These are phyloP conservation scores for Cryptococcus neoformans DNA, from an alignment of 1,284 basidiomycete species.

Conservation along the genomic window DNA sequence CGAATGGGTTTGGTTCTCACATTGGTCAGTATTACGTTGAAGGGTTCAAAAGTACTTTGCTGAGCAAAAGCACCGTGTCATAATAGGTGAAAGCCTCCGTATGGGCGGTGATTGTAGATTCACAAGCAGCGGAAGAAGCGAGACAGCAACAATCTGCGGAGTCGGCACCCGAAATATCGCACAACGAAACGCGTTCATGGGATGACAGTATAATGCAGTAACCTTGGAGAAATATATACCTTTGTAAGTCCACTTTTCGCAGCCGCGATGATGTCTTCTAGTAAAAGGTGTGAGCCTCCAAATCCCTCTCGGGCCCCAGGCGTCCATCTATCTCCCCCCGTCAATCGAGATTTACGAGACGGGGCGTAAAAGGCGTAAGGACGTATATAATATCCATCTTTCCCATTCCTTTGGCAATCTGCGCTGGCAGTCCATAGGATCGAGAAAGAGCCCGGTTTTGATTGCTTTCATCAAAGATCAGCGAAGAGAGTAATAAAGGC, in stretches of 20 bases:
- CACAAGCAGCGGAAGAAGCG: constrained; percentile 57
- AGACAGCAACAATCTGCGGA: constrained; percentile 3
- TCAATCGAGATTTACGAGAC: constrained; percentile 6
- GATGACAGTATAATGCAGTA: constrained; percentile 10
- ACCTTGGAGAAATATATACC: too few species aligned
- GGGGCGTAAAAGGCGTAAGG: constrained; percentile 25
- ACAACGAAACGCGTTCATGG: constrained; percentile 7
- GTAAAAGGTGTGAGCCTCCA: constrained; percentile 37
- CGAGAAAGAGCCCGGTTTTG: constrained; percentile 15
- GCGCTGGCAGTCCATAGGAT: background rate
- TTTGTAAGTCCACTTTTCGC: background rate
- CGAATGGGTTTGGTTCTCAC: constrained; percentile 95
- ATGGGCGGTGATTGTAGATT: constrained; percentile 89
- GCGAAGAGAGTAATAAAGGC: constrained; percentile 21
- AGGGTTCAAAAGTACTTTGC: background rate
- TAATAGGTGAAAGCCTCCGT: constrained; percentile 87
- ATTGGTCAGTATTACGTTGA: constrained; percentile 56
- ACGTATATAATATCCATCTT: constrained; percentile 18
- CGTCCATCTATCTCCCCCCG: constrained; percentile 18
- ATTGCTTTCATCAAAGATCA: constrained; percentile 11
- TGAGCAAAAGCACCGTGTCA: constrained; percentile 4
- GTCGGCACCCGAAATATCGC: constrained; percentile 2
- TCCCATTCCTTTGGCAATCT: background rate
- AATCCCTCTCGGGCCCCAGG: constrained; percentile 3
- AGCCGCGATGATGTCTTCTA: constrained; percentile 32